phyloP scores from a whole-genome alignment of 2,329 filamentous ascomycete genomes.

The Talaromyces sp. region DNA sequence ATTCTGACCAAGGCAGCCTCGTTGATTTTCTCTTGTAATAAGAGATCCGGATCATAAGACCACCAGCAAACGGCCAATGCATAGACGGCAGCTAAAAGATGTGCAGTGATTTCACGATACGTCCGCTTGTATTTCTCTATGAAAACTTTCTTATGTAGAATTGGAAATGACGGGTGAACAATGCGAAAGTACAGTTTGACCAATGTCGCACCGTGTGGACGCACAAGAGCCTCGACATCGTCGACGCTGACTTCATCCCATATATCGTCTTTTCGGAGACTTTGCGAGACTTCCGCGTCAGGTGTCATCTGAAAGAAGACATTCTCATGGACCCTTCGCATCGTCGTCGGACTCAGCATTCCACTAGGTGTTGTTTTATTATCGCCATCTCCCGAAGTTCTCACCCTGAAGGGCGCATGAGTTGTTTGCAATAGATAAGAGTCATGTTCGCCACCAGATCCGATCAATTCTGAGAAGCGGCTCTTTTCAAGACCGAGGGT shows the following conservation, averaged over 20 bases:
- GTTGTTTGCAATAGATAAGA: not conserved
- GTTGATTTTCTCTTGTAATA: constrained; percentile 23
- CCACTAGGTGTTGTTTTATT: not conserved
- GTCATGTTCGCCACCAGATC: constrained; percentile 13
- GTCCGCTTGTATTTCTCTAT: constrained; percentile 72
- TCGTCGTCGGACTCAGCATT: not conserved
- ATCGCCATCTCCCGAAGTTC: not conserved
- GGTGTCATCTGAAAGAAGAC: constrained; percentile 15
- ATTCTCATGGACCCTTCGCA: constrained; percentile 12
- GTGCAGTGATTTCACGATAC: constrained; percentile 70
- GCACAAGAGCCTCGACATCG: constrained; percentile 66
- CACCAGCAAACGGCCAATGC: constrained; percentile 80
- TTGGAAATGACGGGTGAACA: constrained; percentile 77
- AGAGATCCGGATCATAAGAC: constrained; percentile 52
- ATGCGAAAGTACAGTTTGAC: constrained; percentile 78
- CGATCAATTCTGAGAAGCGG: constrained; percentile 16
- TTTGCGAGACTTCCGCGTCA: constrained; percentile 10
- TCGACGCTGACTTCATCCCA: constrained; percentile 13
- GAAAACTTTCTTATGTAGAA: constrained; percentile 77
- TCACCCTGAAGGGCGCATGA: not conserved
- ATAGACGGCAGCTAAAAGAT: constrained; percentile 71
- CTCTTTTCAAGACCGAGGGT: constrained; percentile 15
- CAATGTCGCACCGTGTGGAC: constrained; percentile 70
- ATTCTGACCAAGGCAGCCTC: constrained; percentile 33
- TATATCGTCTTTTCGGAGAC: constrained; percentile 1